Evolutionary conservation across 225 moss, liverwort and hornwort genomes (phyloP).

Genomic region (Polytrichum commune): DNA sequence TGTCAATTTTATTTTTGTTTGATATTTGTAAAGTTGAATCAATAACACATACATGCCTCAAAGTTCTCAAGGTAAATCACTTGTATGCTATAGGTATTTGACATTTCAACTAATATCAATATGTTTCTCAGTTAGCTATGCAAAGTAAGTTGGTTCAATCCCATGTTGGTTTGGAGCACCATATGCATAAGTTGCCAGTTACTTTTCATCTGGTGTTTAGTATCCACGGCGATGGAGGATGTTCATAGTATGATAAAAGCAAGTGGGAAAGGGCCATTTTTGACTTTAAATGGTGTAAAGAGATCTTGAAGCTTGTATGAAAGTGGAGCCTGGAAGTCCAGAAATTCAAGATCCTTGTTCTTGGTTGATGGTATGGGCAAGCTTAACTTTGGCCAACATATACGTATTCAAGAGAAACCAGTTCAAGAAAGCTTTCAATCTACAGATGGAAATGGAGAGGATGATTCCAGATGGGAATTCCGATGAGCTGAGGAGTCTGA

Average conservation of each 20-base stretch:
- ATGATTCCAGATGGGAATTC: neutral
- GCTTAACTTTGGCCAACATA: constrained; percentile 2
- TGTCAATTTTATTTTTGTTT: too few relatives aligned
- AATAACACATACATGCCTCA: too few relatives aligned
- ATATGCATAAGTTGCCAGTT: constrained; percentile 11
- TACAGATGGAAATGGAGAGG: constrained; percentile 1
- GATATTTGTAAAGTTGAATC: too few relatives aligned
- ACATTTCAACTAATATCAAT: neutral
- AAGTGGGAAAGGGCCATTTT: constrained; percentile 12
- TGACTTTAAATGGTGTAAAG: constrained; percentile 12
- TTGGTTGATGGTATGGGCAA: constrained; percentile 17
- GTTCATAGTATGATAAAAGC: neutral
- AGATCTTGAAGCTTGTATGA: neutral
- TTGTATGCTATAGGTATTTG: neutral
- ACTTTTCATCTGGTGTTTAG: constrained; percentile 12
- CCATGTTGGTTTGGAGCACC: constrained; percentile 15
- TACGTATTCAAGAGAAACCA: constrained; percentile 6
- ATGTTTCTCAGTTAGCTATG: neutral
- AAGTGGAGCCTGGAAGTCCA: neutral
- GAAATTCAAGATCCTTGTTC: neutral
- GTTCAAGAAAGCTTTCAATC: constrained; percentile 1
- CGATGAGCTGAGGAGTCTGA: neutral
- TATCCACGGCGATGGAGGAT: neutral
- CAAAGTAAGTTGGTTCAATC: constrained; percentile 16
- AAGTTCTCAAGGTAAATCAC: too few relatives aligned